phyloP scores from a whole-genome alignment of 768 basidiomycete genomes.

The Xerocomellus dryophilus region DNA sequence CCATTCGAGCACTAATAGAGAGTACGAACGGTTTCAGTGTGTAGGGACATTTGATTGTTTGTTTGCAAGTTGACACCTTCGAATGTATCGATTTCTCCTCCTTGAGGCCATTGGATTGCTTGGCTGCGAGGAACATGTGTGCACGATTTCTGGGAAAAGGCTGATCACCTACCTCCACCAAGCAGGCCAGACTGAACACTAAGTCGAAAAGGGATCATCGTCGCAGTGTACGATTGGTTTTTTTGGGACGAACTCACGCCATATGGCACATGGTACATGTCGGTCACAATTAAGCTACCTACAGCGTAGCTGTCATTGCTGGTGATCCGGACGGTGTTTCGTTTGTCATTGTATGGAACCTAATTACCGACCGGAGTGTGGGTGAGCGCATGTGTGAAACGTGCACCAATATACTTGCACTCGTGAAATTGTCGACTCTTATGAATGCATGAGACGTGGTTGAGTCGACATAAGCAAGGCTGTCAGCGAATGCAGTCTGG shows the following conservation, averaged over 20 bases:
- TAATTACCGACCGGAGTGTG: conserved; percentile 1
- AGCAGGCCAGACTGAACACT: conserved; percentile 75
- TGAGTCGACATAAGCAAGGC: conserved; percentile 61
- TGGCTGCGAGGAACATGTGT: conserved; percentile 33
- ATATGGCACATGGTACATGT: conserved; percentile 63
- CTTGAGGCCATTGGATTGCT: conserved; percentile 57
- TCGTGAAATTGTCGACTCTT: conserved; percentile 68
- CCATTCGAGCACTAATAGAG: neutral
- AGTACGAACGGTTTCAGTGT: conserved; percentile 51
- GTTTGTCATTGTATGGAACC: conserved; percentile 47
- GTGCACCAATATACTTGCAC: conserved; percentile 30
- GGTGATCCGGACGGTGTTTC: conserved; percentile 66
- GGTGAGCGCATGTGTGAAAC: neutral
- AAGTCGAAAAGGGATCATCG: conserved; percentile 1
- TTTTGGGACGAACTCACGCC: conserved; percentile 43
- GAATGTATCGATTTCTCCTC: conserved; percentile 76
- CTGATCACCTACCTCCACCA: conserved; percentile 41
- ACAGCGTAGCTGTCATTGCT: conserved; percentile 53
- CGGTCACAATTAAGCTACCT: conserved; percentile 63
- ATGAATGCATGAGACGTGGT: conserved; percentile 71
- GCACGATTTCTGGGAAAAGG: neutral
- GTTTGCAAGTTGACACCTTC: conserved; percentile 73
- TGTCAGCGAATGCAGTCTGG: conserved; percentile 40
- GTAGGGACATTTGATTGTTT: conserved; percentile 70
- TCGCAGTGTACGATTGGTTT: neutral